Evolutionary conservation across 2,329 filamentous ascomycete species (phyloP), one percentile per base, ranked within the genome.

Genomic region (Knoxdaviesia capensis): DNA sequence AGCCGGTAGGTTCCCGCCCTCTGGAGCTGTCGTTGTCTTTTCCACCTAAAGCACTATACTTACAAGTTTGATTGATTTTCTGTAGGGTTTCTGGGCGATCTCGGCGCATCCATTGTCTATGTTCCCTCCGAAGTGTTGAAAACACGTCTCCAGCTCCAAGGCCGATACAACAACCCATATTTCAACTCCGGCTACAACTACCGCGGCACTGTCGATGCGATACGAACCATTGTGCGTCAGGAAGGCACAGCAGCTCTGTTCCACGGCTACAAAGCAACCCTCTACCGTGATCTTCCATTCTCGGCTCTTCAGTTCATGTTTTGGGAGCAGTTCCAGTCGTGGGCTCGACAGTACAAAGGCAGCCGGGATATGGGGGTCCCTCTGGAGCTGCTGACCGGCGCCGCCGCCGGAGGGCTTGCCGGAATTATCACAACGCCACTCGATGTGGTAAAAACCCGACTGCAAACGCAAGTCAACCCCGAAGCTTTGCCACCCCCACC

Each of bases 111-210:
- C 0, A 69, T 94, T 46, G 72, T 94, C 45, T 98, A 98, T 55
- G 92, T 98, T 5, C 92, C 90, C 4, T 94, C 88, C 8, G 92
- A 98, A 60, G 90, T 98, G 5, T 70, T 98, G 50, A 98, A 98
- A 60, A 98, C 90, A n/a, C 77, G 90, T 29, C 66, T 96, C 40
- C 90, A 98, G 56, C 71, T 98, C 5, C 90, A 98, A 58, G 92
- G 90, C 41, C 82, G 84, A 46, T 81, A 86, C 62, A 93, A 96
- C 60, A 98, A 98, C 54, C 87, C 90, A 1, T 81, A 78, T 60
- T 96, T 96, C 64, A 67, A 77, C 39, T 94, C 85, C 0, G 90
- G 90, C 44, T 98, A 98, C 63, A 98, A 98, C 58, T 98, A 98
- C 58, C 80, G 78, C 51, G 79, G 77, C 36, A 94, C 84, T 2